Evolutionary conservation across 352 stramenopile species (phyloP).

Genomic region (Thalassiosira mediterranea): DNA sequence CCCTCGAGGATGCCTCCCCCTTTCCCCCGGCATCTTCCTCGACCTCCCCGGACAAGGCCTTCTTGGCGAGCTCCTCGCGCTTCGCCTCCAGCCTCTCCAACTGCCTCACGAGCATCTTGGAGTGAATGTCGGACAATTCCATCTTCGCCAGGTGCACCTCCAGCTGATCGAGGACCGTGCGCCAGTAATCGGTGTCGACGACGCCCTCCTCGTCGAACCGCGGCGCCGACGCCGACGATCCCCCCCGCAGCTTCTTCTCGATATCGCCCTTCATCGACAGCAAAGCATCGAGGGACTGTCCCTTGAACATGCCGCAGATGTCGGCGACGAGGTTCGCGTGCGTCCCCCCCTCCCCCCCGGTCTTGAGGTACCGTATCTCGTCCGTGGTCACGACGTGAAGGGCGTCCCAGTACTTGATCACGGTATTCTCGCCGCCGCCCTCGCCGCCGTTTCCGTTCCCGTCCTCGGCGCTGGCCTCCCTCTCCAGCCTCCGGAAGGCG

Average conservation of each 20-base stretch:
- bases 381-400: conserved; percentile 63
- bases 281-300: conserved; percentile 79
- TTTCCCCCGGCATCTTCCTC: conserved; percentile 54
- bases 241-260: conserved; percentile 52
- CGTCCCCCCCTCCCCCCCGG: conserved; percentile 84
- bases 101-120: conserved; percentile 92
- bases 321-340: conserved; percentile 88
- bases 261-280: conserved; percentile 81
- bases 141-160: conserved; percentile 90
- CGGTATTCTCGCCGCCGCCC: conserved; percentile 26
- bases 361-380: conserved; percentile 77
- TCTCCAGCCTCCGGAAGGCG: conserved; percentile 91
- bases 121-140: conserved; percentile 89
- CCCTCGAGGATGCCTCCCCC: conserved; percentile 30
- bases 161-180: conserved; percentile 91
- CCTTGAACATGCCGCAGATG: conserved; percentile 90
- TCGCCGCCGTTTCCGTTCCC: background rate
- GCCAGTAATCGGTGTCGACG: conserved; percentile 93
- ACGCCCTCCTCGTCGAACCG: conserved; percentile 64
- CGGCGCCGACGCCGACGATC: background rate
- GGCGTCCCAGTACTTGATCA: conserved; percentile 79
- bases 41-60: conserved; percentile 34
- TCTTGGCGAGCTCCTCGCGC: conserved; percentile 74
- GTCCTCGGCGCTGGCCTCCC: conserved; percentile 48
- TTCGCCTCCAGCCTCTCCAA: conserved; percentile 90